Conservation (phyloP, 495 filamentous ascomycete species). For the Tirmania nivea region DNA sequence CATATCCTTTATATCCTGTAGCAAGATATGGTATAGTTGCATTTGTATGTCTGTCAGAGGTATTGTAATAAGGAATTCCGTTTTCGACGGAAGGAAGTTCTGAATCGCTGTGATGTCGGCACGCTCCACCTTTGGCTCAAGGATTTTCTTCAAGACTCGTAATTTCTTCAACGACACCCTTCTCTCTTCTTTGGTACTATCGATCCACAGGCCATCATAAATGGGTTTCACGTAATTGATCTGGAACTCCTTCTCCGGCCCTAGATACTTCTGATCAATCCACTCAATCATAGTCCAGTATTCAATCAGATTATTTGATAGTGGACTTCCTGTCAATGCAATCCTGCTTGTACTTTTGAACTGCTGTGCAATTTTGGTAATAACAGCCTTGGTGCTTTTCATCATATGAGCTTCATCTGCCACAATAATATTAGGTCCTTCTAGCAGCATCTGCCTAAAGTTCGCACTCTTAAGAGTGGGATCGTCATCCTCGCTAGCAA, state of each 20-base stretch:
- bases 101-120: constrained; percentile 40
- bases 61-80: constrained; percentile 60
- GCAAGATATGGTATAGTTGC: constrained; percentile 30
- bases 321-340: constrained; percentile 68
- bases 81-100: constrained; percentile 44
- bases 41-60: constrained; percentile 45
- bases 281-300: constrained; percentile 77
- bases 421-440: constrained; percentile 51
- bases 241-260: constrained; percentile 40
- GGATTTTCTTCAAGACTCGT: constrained; percentile 43
- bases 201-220: constrained; percentile 38
- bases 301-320: constrained; percentile 63
- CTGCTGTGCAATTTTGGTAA: constrained; percentile 29
- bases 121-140: constrained; percentile 46
- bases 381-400: constrained; percentile 37
- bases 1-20: not conserved
- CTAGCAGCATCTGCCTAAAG: constrained; percentile 29
- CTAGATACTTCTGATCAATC: constrained; percentile 62
- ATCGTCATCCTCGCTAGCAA: not conserved
- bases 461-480: constrained; percentile 20
- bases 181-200: constrained; percentile 33
- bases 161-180: constrained; percentile 42
- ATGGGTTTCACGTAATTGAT: constrained; percentile 52
- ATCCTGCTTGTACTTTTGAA: constrained; percentile 54
- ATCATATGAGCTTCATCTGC: constrained; percentile 72